A percentile compares a stretch with the other conserved stretches of the same genome.
Conservation (phyloP, 2,329 filamentous ascomycete species). For the Periconia digitata region DNA sequence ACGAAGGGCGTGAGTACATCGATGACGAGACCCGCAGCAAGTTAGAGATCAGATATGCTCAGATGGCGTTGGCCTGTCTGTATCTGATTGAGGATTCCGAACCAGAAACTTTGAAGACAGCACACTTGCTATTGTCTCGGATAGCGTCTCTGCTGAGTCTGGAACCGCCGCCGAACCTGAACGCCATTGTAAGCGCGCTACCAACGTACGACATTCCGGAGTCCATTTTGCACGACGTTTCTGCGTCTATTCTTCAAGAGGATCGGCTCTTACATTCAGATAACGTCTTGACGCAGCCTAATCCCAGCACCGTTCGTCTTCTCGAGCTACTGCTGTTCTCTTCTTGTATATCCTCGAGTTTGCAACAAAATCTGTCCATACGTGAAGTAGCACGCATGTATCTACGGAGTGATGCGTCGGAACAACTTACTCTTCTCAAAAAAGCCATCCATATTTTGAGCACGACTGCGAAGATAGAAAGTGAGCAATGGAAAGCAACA, state of each 20-base stretch:
- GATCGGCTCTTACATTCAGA: constrained; percentile 57
- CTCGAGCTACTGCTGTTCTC: constrained; percentile 63
- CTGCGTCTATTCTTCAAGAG: constrained; percentile 41
- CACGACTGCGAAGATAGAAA: constrained; percentile 60
- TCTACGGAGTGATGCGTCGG: constrained; percentile 63
- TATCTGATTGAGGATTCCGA: constrained; percentile 67
- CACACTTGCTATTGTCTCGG: constrained; percentile 62
- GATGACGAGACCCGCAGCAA: constrained; percentile 62
- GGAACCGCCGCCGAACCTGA: constrained; percentile 56
- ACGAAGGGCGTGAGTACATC: constrained; percentile 55
- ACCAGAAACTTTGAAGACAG: constrained; percentile 59
- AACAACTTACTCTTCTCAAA: constrained; percentile 63
- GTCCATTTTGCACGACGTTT: constrained; percentile 33
- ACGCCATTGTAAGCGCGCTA: constrained; percentile 44
- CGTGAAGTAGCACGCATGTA: constrained; percentile 59
- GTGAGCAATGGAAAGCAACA: constrained; percentile 52
- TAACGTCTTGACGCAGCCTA: constrained; percentile 68
- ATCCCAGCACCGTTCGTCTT: constrained; percentile 57
- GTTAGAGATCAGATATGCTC: constrained; percentile 66
- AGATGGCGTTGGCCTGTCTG: constrained; percentile 66
- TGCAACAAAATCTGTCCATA: constrained; percentile 46
- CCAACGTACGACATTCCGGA: constrained; percentile 45
- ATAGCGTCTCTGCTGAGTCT: constrained; percentile 63
- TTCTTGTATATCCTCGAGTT: constrained; percentile 45
- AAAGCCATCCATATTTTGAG: constrained; percentile 61